Conservation (phyloP, 2,329 filamentous ascomycete genomes). For the Alternaria sp. region DNA sequence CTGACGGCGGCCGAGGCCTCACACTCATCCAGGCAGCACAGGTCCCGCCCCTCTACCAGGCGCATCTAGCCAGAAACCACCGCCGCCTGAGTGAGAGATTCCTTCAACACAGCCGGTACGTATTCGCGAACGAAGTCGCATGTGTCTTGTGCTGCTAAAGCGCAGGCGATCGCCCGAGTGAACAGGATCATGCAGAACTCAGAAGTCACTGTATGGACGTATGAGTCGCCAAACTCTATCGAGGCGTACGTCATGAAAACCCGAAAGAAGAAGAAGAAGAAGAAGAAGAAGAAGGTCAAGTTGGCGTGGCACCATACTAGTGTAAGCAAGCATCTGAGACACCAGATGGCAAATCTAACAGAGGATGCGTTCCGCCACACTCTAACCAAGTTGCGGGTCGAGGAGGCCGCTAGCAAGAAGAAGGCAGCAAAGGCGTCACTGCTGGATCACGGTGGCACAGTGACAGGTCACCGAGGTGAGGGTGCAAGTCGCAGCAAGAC, state of each 20-base stretch:
- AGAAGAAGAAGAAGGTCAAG: background rate
- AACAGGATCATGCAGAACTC: background rate
- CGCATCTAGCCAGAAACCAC: too few species aligned
- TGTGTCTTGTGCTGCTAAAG: too few species aligned
- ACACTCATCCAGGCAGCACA: too few species aligned
- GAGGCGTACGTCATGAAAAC: too few species aligned
- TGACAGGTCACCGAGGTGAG: background rate
- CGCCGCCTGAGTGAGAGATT: too few species aligned
- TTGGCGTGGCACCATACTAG: rapidly evolving
- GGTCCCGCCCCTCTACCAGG: too few species aligned
- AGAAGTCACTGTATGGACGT: background rate
- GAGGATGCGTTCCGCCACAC: background rate
- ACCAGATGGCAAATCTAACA: background rate
- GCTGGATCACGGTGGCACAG: too few species aligned
- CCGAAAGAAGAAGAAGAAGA: too few species aligned
- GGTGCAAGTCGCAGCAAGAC: background rate
- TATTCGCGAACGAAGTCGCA: too few species aligned
- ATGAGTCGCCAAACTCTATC: background rate
- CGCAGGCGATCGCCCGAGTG: too few species aligned
- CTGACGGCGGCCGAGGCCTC: too few species aligned
- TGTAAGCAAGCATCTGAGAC: background rate
- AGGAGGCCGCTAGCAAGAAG: background rate
- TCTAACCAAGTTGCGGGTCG: background rate
- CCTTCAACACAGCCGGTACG: too few species aligned
- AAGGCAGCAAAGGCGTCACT: background rate